phyloP scores from a whole-genome alignment of 1,284 basidiomycete species.

The Trichosporon coremiiforme region DNA sequence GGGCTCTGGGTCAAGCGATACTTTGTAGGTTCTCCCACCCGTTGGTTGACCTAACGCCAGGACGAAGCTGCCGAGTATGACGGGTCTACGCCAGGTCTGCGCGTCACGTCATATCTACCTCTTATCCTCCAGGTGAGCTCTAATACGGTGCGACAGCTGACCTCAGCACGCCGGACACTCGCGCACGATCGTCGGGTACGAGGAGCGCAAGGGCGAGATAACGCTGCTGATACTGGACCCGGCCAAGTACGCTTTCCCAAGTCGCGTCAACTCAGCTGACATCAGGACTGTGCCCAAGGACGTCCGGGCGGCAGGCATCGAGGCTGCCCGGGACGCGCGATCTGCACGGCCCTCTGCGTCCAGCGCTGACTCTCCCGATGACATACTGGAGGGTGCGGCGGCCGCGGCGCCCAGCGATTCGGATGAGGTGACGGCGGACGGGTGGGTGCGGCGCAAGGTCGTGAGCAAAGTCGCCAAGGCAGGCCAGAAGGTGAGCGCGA shows the following conservation, averaged over 20 bases:
- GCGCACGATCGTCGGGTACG: constrained; percentile 78
- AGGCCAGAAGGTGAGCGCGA: constrained; percentile 22
- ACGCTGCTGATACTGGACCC: constrained; percentile 78
- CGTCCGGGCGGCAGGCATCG: constrained; percentile 50
- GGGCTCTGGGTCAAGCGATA: constrained; percentile 50
- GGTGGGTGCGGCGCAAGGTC: constrained; percentile 52
- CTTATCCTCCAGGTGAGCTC: constrained; percentile 65
- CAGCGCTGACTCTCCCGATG: not conserved
- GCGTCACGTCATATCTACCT: constrained; percentile 68
- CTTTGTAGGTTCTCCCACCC: constrained; percentile 40
- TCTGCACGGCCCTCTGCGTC: constrained; percentile 26
- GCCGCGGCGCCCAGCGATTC: constrained; percentile 36
- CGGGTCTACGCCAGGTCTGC: constrained; percentile 47
- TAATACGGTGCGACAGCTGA: constrained; percentile 22
- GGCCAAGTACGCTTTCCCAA: constrained; percentile 62
- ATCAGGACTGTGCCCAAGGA: constrained; percentile 43
- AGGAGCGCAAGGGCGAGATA: constrained; percentile 64
- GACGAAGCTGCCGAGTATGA: constrained; percentile 18
- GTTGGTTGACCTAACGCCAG: constrained; percentile 4
- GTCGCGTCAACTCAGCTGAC: constrained; percentile 26
- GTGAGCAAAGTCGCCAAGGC: constrained; percentile 33
- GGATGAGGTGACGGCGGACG: constrained; percentile 43
- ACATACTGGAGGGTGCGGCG: constrained; percentile 22
- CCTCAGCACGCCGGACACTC: constrained; percentile 77
- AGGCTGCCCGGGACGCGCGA: constrained; percentile 34